phyloP scores from a whole-genome alignment of 768 basidiomycete species.

The Obba rivulosa region DNA sequence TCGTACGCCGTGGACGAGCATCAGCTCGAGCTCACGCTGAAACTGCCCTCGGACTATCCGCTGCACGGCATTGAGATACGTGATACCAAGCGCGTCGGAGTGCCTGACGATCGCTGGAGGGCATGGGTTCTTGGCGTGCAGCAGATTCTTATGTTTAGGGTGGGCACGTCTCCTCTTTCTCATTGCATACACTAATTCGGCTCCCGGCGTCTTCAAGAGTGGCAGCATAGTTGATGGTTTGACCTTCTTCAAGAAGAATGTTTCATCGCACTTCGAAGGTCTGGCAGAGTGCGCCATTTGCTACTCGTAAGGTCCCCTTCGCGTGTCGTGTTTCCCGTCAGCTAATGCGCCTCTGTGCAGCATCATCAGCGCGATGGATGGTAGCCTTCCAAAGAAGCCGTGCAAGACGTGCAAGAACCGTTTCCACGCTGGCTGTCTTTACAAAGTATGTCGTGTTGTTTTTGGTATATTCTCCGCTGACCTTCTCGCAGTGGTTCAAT shows the following conservation, averaged over 20 bases:
- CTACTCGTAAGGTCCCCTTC: conserved; percentile 61
- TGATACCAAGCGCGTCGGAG: conserved; percentile 79
- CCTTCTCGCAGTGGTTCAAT: conserved; percentile 69
- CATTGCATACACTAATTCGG: neutral
- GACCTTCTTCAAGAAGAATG: conserved; percentile 90
- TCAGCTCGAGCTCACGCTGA: conserved; percentile 80
- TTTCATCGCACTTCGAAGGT: conserved; percentile 88
- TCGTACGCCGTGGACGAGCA: conserved; percentile 91
- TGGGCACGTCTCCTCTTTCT: conserved; percentile 23
- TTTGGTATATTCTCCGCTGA: neutral
- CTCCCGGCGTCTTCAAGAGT: conserved; percentile 45
- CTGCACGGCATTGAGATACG: conserved; percentile 83
- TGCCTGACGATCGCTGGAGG: conserved; percentile 86
- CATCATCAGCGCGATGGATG: conserved; percentile 88
- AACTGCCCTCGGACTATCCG: conserved; percentile 89
- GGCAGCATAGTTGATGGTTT: conserved; percentile 87
- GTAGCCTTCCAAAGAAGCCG: conserved; percentile 80
- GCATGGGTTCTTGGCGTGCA: conserved; percentile 92
- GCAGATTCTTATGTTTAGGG: conserved; percentile 85
- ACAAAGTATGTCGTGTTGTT: conserved; percentile 51
- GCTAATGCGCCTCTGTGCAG: conserved; percentile 32
- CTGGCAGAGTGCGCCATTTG: conserved; percentile 96
- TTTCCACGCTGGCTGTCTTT: conserved; percentile 89
- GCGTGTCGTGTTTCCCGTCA: neutral
- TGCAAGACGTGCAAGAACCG: conserved; percentile 94